A percentile compares a stretch with the other conserved stretches of the same genome.
phyloP scores from a whole-genome alignment of 2,329 filamentous ascomycete genomes.

The Didymella segeticola region DNA sequence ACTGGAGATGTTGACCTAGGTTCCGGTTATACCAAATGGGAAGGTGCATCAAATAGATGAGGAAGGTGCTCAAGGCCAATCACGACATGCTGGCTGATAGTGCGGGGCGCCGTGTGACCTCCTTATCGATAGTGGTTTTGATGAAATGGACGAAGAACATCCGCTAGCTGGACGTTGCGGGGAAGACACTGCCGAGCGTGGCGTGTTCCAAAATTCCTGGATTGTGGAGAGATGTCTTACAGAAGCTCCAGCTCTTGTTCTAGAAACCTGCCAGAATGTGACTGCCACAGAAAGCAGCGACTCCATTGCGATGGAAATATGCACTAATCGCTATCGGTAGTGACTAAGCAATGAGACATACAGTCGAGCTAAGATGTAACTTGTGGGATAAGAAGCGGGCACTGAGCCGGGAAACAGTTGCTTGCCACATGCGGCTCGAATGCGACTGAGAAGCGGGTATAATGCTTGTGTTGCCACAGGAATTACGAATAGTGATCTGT shows the following conservation, averaged over 20 bases:
- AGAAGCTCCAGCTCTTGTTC: background rate
- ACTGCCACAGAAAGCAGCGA: background rate
- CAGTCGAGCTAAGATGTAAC: background rate
- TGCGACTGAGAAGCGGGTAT: background rate
- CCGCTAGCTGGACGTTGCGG: constrained; percentile 26
- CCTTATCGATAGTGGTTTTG: constrained; percentile 38
- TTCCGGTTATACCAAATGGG: constrained; percentile 9
- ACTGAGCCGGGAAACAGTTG: background rate
- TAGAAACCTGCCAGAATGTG: constrained; percentile 2
- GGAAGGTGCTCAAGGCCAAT: constrained; percentile 9
- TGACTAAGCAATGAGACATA: background rate
- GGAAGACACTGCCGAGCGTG: constrained; percentile 17
- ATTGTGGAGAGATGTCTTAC: background rate
- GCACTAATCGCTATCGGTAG: background rate
- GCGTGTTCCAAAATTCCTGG: background rate
- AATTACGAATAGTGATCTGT: background rate
- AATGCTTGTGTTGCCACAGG: background rate
- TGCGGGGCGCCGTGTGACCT: constrained; percentile 25
- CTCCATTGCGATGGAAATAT: background rate
- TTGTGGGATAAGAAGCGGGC: background rate
- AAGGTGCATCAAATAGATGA: constrained; percentile 20
- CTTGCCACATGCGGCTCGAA: background rate
- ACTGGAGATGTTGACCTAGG: constrained; percentile 3
- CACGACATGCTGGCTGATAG: constrained; percentile 19
- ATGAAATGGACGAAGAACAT: constrained; percentile 31